Percentiles rank a stretch among this genome's conserved stretches.
These are phyloP conservation scores for Tulasnella sp. DNA, from an alignment of 768 basidiomycete species.

Conservation along the genomic window DNA sequence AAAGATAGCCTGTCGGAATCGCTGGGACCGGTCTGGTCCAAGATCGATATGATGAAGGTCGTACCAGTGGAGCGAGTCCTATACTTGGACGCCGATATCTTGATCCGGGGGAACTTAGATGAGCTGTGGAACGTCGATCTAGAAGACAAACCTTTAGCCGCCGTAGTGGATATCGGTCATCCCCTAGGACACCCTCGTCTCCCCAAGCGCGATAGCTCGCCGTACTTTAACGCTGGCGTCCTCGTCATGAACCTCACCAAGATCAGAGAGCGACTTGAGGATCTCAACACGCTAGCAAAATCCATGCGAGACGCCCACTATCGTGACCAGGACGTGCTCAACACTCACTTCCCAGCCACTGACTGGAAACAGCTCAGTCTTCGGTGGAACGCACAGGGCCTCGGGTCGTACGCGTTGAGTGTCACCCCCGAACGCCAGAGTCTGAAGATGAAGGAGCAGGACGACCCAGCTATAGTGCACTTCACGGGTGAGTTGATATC, in stretches of 20 bases:
- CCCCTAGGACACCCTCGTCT: slow-evolving; percentile 33
- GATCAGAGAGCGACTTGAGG: slow-evolving; percentile 24
- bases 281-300: slow-evolving; percentile 24
- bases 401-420: slow-evolving; percentile 40
- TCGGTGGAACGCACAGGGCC: slow-evolving; percentile 46
- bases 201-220: slow-evolving; percentile 17
- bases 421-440: slow-evolving; percentile 29
- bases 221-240: slow-evolving; percentile 49
- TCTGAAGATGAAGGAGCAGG: slow-evolving; percentile 28
- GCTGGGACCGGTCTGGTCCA: slow-evolving; percentile 36
- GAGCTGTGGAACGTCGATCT: slow-evolving; percentile 39
- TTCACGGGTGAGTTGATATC: slow-evolving; percentile 28
- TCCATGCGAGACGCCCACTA: slow-evolving; percentile 27
- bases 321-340: slow-evolving; percentile 43
- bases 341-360: slow-evolving; percentile 34
- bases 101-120: slow-evolving; percentile 33
- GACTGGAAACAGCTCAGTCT: slow-evolving; percentile 35
- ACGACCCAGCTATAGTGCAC: slow-evolving; percentile 38
- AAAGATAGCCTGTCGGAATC: slow-evolving; percentile 22
- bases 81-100: slow-evolving; percentile 44
- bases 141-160: slow-evolving; percentile 33
- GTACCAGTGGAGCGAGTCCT: slow-evolving; percentile 41
- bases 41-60: slow-evolving; percentile 36
- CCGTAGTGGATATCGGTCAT: slow-evolving; percentile 38
- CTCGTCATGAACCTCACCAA: slow-evolving; percentile 39